A percentile compares a stretch with the other conserved stretches of the same genome.
Conservation (phyloP, 768 basidiomycete genomes). For the Lactarius deliciosus region DNA sequence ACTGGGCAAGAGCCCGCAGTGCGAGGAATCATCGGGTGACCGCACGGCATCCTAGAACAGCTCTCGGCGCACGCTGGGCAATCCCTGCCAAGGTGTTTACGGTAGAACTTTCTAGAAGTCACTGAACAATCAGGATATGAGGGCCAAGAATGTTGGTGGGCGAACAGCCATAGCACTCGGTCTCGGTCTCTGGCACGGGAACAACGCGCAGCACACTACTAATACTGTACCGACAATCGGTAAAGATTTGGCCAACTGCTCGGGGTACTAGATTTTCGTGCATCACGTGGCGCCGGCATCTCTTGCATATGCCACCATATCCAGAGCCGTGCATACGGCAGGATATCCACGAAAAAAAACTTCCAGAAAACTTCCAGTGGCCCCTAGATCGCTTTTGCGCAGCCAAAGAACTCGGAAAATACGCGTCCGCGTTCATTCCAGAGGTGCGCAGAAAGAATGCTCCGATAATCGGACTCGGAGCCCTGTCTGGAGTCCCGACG, state of each 20-base stretch:
- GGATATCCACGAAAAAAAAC: no score
- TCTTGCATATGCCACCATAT: background rate
- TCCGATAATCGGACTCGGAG: background rate
- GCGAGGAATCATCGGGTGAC: background rate
- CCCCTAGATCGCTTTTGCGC: background rate
- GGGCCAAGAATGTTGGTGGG: background rate
- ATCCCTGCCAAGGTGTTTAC: background rate
- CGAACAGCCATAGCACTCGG: background rate
- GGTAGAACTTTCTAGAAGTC: background rate
- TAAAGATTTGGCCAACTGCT: background rate
- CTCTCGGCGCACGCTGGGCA: background rate
- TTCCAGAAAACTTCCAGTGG: no score
- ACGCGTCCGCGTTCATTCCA: background rate
- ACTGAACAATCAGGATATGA: background rate
- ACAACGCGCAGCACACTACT: background rate
- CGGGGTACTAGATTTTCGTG: background rate
- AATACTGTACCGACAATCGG: no score
- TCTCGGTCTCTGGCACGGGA: background rate
- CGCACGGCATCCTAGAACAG: background rate
- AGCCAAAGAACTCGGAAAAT: background rate
- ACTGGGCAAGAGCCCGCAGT: background rate
- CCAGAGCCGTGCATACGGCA: background rate
- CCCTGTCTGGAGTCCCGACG: background rate
- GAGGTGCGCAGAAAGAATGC: background rate
- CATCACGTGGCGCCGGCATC: background rate